Base-by-base conservation (phyloP, 2,329 filamentous ascomycete genomes). In the Fusarium annulatum region DNA sequence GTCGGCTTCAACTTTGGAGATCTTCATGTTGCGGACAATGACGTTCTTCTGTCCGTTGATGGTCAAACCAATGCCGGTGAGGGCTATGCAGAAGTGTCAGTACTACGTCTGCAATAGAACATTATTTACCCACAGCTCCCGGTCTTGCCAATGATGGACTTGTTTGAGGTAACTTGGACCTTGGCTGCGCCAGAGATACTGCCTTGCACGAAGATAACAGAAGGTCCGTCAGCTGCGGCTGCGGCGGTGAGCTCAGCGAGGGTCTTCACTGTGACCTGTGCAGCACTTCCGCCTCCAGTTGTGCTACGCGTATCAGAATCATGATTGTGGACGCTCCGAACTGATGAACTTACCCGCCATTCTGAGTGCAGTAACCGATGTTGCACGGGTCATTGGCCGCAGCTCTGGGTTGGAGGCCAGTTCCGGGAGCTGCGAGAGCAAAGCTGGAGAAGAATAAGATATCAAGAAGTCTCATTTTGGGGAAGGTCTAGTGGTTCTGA, bases 1-100 rank as follows among this genome's bases (percentile, higher is more conserved):
- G 14, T 82, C 79, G 11, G 83, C 81, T n/a, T 72, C 72, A 3
- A 88, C 85, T 64, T 88, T 86, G 68, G 82, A 78, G 69, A 88
- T 85, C 71, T 86, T 86, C 42, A 90, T 78, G 80, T 90, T 90
- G 52, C 86, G 86, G 55, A 90, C 77, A 63, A 90, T 89, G 55
- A 90, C 88, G 71, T 90, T 90, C 49, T 69, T 69, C 30, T 77
- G 67, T 3, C 67, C 70, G 4, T 62, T 58, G 14, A 75, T 73
- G 1, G 74, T 76, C 2, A 77, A 56, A 1, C 75, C 75, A 14
- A 77, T 67, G 1, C 74, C 74, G 0, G 69, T 73, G 2, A 76
- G 61, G 2, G 73, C 78, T 79, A 5, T 1, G 57, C 4, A 18
- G 1, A 0, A 0, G 7, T n/a, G 19, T 51, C 1, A 51, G 4